Conservation (phyloP, 208 protist genomes). For the Leishmania tropica region DNA sequence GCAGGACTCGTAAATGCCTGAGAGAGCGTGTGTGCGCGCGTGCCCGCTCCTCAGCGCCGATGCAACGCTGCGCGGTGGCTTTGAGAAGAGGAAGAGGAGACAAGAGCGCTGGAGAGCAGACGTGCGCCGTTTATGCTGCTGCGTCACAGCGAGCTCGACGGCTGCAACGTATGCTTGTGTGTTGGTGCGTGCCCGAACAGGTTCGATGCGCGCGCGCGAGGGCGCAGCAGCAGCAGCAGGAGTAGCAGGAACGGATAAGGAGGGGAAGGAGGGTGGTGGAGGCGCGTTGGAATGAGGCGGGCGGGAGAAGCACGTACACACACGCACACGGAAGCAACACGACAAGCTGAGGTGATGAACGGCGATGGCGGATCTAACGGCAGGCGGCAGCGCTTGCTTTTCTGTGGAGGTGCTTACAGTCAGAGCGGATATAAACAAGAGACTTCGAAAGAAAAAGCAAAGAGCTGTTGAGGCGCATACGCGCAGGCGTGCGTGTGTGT, state of each 20-base stretch:
- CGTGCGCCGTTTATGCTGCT: background rate
- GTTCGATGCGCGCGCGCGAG: background rate
- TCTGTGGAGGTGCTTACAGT: background rate
- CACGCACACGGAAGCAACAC: background rate
- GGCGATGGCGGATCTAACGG: background rate
- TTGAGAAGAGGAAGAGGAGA: background rate
- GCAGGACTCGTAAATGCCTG: background rate
- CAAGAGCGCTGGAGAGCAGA: background rate
- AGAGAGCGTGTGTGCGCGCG: too few species aligned
- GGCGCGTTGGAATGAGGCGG: background rate
- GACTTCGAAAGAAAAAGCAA: background rate
- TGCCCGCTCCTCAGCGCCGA: background rate
- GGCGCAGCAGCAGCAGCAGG: background rate
- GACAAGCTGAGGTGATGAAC: background rate
- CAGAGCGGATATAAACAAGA: background rate
- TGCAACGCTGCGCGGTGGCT: background rate
- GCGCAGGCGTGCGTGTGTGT: background rate
- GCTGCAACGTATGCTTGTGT: background rate
- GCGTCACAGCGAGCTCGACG: background rate
- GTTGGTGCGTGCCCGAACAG: background rate
- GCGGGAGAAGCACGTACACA: background rate
- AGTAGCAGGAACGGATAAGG: background rate
- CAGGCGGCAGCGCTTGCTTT: background rate
- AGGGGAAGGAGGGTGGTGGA: background rate
- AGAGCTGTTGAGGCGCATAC: background rate